Conservation (phyloP, 208 protist species). For the Leishmania turanica region DNA sequence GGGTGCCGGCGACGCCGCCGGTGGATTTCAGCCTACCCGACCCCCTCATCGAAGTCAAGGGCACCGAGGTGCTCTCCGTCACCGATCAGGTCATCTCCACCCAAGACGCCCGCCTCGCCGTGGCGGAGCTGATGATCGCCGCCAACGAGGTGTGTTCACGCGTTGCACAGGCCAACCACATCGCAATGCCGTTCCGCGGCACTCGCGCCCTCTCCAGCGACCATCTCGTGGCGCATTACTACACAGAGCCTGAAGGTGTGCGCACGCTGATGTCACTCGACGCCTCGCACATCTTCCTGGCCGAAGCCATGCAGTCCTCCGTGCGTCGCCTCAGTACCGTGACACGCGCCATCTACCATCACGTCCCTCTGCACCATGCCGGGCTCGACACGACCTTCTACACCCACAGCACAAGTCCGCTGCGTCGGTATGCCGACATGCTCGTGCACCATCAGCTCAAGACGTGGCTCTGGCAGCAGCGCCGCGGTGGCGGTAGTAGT, state of each 20-base stretch:
- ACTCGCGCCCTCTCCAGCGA: slow-evolving; percentile 77
- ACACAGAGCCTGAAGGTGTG: slow-evolving; percentile 69
- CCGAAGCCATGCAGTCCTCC: slow-evolving; percentile 72
- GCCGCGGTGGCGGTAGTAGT: not conserved
- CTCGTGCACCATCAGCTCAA: slow-evolving; percentile 92
- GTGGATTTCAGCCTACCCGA: slow-evolving; percentile 74
- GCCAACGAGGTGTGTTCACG: slow-evolving; percentile 92
- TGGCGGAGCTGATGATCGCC: slow-evolving; percentile 92
- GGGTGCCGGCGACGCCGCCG: slow-evolving; percentile 4
- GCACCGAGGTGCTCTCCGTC: slow-evolving; percentile 61
- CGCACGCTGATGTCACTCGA: slow-evolving; percentile 51
- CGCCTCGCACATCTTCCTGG: slow-evolving; percentile 56
- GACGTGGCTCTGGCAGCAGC: slow-evolving; percentile 63
- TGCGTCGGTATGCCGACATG: slow-evolving; percentile 91
- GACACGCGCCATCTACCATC: slow-evolving; percentile 85
- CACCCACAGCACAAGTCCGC: slow-evolving; percentile 87
- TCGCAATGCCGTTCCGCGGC: slow-evolving; percentile 82
- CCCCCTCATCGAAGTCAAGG: slow-evolving; percentile 69
- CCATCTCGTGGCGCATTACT: slow-evolving; percentile 71
- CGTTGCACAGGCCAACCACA: slow-evolving; percentile 70
- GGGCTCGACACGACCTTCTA: slow-evolving; percentile 83
- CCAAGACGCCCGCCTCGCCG: slow-evolving; percentile 75
- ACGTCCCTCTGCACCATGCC: slow-evolving; percentile 72
- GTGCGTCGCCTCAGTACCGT: slow-evolving; percentile 72
- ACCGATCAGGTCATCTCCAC: slow-evolving; percentile 82